Percentiles rank a stretch among this genome's conserved stretches.
Conservation (phyloP, 2,329 filamentous ascomycete species). For the Zasmidium cellare region DNA sequence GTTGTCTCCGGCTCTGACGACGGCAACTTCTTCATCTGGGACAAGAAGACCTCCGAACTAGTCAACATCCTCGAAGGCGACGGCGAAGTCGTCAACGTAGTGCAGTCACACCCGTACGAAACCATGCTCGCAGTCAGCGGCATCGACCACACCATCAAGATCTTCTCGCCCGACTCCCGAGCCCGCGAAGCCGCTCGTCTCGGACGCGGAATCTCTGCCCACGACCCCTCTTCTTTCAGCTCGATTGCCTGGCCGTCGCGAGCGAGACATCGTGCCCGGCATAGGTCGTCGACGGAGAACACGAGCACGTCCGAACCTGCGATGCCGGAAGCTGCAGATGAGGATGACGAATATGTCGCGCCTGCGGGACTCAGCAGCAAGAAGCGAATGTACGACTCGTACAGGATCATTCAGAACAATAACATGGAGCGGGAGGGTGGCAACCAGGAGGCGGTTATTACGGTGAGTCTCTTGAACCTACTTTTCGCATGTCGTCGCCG, state of each 20-base stretch:
- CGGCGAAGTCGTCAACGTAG: slow-evolving; percentile 68
- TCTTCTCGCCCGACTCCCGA: slow-evolving; percentile 62
- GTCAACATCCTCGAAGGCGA: slow-evolving; percentile 67
- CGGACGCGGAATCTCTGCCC: slow-evolving; percentile 58
- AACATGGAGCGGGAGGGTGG: slow-evolving; percentile 60
- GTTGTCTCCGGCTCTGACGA: slow-evolving; percentile 67
- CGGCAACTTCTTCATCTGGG: slow-evolving; percentile 69
- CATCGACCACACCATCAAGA: slow-evolving; percentile 68
- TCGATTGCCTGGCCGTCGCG: slow-evolving; percentile 36
- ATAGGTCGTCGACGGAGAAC: not conserved
- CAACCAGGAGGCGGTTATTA: slow-evolving; percentile 58
- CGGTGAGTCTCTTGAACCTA: slow-evolving; percentile 42
- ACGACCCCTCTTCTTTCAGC: slow-evolving; percentile 44
- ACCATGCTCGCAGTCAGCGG: slow-evolving; percentile 66
- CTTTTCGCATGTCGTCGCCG: too few relatives aligned
- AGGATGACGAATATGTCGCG: slow-evolving; percentile 41
- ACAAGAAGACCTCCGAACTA: slow-evolving; percentile 60
- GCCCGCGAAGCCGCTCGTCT: slow-evolving; percentile 58
- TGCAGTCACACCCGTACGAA: slow-evolving; percentile 68
- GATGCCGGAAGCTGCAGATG: slow-evolving; percentile 25
- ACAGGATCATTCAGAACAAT: slow-evolving; percentile 63
- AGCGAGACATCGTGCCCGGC: slow-evolving; percentile 14
- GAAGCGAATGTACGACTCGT: slow-evolving; percentile 60
- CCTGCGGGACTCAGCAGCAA: slow-evolving; percentile 54
- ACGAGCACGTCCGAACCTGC: slow-evolving; percentile 29